These are phyloP conservation scores for Colletotrichum siamense DNA, from an alignment of 2,329 filamentous ascomycete genomes.

Conservation along the genomic window DNA sequence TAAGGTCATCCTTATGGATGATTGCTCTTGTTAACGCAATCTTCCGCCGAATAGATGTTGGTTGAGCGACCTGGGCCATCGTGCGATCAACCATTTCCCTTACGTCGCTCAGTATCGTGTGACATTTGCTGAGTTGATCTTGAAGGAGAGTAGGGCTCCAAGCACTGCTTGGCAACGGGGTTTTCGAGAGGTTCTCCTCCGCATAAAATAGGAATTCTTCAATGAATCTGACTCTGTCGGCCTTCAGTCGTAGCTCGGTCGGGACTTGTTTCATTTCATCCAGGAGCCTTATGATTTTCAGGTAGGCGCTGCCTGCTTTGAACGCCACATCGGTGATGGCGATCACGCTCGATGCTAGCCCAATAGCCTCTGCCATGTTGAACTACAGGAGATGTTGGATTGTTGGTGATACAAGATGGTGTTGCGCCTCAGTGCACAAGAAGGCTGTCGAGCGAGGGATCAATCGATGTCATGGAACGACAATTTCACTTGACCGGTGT, in stretches of 20 bases:
- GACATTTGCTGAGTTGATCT: accelerated
- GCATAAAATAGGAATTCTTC: not conserved
- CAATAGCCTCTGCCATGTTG: not conserved
- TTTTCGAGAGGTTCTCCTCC: not conserved
- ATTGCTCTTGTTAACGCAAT: not conserved
- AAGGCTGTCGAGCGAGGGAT: accelerated
- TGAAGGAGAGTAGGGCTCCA: not conserved
- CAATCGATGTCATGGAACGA: too few species aligned
- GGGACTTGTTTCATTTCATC: not conserved
- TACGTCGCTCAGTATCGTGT: accelerated
- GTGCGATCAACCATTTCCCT: not conserved
- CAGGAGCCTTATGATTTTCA: not conserved
- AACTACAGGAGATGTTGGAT: accelerated
- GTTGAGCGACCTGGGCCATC: not conserved
- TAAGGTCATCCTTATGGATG: not conserved
- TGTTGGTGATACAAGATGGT: accelerated
- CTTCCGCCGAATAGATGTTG: not conserved
- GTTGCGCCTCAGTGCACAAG: too few species aligned
- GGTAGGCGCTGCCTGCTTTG: not conserved
- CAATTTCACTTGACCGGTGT: too few species aligned
- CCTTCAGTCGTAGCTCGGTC: not conserved
- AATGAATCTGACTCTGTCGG: not conserved
- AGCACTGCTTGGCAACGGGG: not conserved
- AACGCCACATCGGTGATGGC: not conserved
- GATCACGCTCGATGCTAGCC: not conserved